Conservation (phyloP, 148 eudicot species). For the Chenopodium album region DNA sequence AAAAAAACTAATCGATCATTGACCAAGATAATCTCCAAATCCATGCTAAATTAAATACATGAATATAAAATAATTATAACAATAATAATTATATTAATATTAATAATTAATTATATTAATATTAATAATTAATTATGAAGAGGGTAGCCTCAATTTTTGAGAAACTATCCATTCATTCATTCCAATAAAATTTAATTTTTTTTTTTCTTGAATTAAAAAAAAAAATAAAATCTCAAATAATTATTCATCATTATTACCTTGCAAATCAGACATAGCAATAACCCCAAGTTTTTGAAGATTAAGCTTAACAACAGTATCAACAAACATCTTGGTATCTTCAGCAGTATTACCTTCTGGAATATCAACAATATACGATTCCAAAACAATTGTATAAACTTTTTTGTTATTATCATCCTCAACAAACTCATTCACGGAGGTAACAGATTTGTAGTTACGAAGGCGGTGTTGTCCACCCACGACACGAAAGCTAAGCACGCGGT, state of each 20-base stretch:
- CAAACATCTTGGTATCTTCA: conserved; percentile 86
- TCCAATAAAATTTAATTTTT: background rate
- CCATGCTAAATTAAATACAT: background rate
- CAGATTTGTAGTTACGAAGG: conserved; percentile 61
- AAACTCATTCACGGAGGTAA: conserved; percentile 75
- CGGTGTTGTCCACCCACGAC: conserved; percentile 86
- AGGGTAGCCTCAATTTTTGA: background rate
- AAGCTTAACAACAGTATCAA: conserved; percentile 78
- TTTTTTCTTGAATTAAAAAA: background rate
- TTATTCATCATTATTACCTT: conserved; percentile 41
- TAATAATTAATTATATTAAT: too few relatives aligned
- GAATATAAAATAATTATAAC: background rate
- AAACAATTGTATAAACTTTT: conserved; percentile 49
- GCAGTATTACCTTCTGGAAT: conserved; percentile 79
- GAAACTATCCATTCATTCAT: background rate
- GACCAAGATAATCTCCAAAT: background rate
- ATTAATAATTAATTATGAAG: too few relatives aligned
- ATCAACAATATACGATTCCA: conserved; percentile 77
- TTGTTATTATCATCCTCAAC: background rate
- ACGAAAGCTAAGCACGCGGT: conserved; percentile 57
- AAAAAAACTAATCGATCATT: background rate
- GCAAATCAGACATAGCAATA: conserved; percentile 54
- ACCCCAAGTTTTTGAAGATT: conserved; percentile 79
- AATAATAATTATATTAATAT: too few relatives aligned
- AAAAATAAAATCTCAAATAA: background rate